phyloP scores from a whole-genome alignment of 371 early-diverging fungal species.

The Syncephalastrum contaminatum region DNA sequence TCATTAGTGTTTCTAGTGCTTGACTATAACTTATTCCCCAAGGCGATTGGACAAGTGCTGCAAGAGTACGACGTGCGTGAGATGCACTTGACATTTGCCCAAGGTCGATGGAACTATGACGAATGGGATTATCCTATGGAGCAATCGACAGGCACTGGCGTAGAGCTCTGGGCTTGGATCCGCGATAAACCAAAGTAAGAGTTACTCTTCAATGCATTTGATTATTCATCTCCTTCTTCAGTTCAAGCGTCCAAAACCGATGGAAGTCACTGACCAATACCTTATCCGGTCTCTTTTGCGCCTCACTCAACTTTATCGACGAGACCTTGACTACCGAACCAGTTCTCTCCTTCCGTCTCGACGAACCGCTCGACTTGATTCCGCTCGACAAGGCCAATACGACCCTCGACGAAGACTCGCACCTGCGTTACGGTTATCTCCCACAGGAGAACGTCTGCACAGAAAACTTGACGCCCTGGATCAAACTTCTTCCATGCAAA shows the following conservation, averaged over 20 bases:
- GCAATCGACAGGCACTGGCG: conserved; percentile 69
- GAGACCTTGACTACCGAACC: conserved; percentile 76
- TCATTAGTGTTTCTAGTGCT: conserved; percentile 40
- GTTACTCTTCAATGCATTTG: background rate
- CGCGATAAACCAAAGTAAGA: conserved; percentile 48
- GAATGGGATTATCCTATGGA: conserved; percentile 74
- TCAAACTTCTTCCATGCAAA: conserved; percentile 93
- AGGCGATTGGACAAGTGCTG: conserved; percentile 83
- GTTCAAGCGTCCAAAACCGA: conserved; percentile 56
- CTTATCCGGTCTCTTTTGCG: conserved; percentile 91
- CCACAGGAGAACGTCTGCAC: conserved; percentile 95
- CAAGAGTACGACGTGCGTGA: conserved; percentile 72
- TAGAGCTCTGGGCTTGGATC: conserved; percentile 82
- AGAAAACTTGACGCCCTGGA: conserved; percentile 97
- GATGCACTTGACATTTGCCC: conserved; percentile 86
- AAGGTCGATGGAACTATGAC: conserved; percentile 84
- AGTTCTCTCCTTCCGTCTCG: conserved; percentile 60
- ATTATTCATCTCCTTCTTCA: background rate
- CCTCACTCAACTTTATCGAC: conserved; percentile 93
- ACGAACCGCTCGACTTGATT: conserved; percentile 15
- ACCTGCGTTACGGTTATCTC: conserved; percentile 75
- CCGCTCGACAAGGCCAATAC: conserved; percentile 8
- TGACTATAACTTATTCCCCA: conserved; percentile 79
- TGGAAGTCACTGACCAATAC: conserved; percentile 93
- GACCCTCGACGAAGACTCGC: conserved; percentile 14